Conservation (phyloP, 176 grass and related monocot genomes). For the Aegilops sharonensis region DNA sequence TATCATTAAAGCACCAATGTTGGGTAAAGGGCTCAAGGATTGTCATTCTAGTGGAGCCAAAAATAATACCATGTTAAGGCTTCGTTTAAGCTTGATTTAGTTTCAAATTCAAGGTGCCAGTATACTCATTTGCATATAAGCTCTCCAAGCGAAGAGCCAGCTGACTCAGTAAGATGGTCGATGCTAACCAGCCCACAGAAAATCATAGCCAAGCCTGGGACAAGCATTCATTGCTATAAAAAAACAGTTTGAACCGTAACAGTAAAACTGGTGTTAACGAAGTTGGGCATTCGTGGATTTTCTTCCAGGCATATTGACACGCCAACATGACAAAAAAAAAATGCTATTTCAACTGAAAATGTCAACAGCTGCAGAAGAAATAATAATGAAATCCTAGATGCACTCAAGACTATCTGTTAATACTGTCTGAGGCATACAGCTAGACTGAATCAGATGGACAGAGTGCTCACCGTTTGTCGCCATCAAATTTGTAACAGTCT, state of each 20-base stretch:
- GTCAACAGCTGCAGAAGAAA: not conserved
- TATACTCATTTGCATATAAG: no score
- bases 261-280: not conserved
- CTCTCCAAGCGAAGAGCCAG: not conserved
- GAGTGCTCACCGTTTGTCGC: conserved; percentile 26
- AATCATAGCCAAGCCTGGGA: not conserved
- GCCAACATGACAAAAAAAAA: not conserved
- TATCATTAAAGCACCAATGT: not conserved
- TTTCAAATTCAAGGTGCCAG: not conserved
- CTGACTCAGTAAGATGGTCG: not conserved
- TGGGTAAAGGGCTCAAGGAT: not conserved
- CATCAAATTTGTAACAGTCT: conserved; percentile 30
- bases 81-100: not conserved
- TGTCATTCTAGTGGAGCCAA: not conserved
- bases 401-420: conserved; percentile 13
- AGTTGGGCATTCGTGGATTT: not conserved
- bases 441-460: not conserved
- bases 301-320: not conserved
- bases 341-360: not conserved
- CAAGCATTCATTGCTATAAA: not conserved
- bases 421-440: conserved; percentile 5
- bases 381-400: conserved; percentile 32
- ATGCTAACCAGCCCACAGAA: not conserved
- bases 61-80: not conserved
- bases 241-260: not conserved